Conservation (phyloP, 768 basidiomycete species). For the Chalciporus piperatus region DNA sequence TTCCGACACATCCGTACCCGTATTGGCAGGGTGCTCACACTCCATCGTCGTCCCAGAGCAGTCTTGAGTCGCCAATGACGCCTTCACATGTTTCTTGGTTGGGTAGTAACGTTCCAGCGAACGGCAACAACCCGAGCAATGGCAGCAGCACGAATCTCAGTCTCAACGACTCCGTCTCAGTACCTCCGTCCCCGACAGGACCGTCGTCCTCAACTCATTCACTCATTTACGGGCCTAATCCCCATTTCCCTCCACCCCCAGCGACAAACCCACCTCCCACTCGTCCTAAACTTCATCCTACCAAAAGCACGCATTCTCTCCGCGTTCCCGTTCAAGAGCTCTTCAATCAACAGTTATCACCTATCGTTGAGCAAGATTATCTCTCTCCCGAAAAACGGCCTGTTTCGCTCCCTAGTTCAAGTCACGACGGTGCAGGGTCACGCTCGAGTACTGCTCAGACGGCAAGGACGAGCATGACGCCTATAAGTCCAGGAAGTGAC, state of each 20-base stretch:
- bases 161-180: background rate
- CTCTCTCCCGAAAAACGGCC: slow-evolving; percentile 48
- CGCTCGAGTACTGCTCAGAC: slow-evolving; percentile 29
- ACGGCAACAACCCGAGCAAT: slow-evolving; percentile 4
- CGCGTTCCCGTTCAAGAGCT: slow-evolving; percentile 36
- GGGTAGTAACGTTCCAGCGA: slow-evolving; percentile 11
- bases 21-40: slow-evolving; percentile 34
- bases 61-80: slow-evolving; percentile 32
- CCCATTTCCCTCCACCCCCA: slow-evolving; percentile 35
- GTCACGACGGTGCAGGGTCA: slow-evolving; percentile 24
- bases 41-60: slow-evolving; percentile 29
- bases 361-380: slow-evolving; percentile 66
- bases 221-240: slow-evolving; percentile 21
- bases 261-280: slow-evolving; percentile 29
- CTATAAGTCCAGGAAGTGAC: slow-evolving; percentile 22
- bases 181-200: slow-evolving; percentile 1
- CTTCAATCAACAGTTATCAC: slow-evolving; percentile 49
- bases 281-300: slow-evolving; percentile 31
- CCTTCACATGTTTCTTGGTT: slow-evolving; percentile 44
- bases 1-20: slow-evolving; percentile 32
- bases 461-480: slow-evolving; percentile 35
- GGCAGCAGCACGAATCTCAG: slow-evolving; percentile 4
- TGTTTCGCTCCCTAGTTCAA: slow-evolving; percentile 30
- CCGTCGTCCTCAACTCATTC: slow-evolving; percentile 14
- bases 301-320: slow-evolving; percentile 42